Evolutionary conservation across 306 rosid genomes (phyloP).

Genomic region (Quercus dentata): DNA sequence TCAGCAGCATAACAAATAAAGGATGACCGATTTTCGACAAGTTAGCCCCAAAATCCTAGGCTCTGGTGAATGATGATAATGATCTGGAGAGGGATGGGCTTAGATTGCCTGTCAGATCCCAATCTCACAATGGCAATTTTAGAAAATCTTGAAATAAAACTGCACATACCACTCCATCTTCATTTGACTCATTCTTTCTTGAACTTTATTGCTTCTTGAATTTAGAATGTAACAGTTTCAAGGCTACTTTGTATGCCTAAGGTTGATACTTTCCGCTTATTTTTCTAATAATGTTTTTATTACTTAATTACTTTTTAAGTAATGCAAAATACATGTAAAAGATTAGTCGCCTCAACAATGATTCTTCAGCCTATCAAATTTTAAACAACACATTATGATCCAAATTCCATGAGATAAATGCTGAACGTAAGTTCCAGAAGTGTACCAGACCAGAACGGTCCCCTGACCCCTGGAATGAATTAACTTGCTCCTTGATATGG

Average conservation of each 20-base stretch:
- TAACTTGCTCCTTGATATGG: conserved; percentile 73
- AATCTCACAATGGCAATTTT: background rate
- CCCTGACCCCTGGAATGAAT: conserved; percentile 98
- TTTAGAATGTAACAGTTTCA: background rate
- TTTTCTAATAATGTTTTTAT: background rate
- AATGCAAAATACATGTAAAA: background rate
- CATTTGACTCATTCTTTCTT: background rate
- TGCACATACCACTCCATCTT: background rate
- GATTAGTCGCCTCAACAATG: conserved; percentile 3
- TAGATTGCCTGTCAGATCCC: too few species aligned
- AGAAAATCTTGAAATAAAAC: background rate
- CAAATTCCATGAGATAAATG: conserved; percentile 10
- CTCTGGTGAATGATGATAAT: background rate
- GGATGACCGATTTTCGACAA: background rate
- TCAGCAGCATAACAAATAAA: background rate
- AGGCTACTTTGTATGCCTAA: background rate
- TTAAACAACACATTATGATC: conserved; percentile 1
- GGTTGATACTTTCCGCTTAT: background rate
- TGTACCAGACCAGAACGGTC: conserved; percentile 98
- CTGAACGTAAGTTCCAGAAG: conserved; percentile 9
- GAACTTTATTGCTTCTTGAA: background rate
- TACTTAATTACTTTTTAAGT: conserved; percentile 7
- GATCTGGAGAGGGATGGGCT: background rate
- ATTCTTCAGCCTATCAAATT: conserved; percentile 15
- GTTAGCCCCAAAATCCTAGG: background rate